Base-by-base conservation (phyloP, 2,329 filamentous ascomycete species). In the Raffaelea albimanens region DNA sequence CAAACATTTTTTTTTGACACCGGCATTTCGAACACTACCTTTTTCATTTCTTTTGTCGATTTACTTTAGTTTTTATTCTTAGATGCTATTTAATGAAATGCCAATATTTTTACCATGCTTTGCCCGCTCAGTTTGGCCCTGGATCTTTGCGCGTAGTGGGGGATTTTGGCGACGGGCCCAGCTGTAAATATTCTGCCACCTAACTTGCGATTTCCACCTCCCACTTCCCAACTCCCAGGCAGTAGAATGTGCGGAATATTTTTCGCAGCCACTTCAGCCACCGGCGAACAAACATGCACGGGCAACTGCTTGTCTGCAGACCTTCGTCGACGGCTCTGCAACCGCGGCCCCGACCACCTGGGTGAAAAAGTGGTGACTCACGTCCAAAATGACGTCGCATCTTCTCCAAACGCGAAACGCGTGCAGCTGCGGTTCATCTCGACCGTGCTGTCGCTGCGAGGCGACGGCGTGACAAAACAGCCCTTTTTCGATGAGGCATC, bases 381-480 rank as follows among this genome's bases (percentile, higher is more conserved):
- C 25, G 59, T 67, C 19, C 58, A 64, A 48, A 38, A 44, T 11
- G 10, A 44, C 2, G 18, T 22, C 5, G 58, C 67, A 13, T 49
- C 56, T n/a, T 20, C 38, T 5, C 7, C 16, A 2, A 18, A 18
- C 25, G 43, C 33, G 44, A 47, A n/a, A 19, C 33, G 44, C 7
- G 46, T 72, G 50, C 67, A 69, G 55, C 56, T 91, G 51, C 74
- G 71, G 16, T 85, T 94, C 58, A 76, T 80, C 13, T 93, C 91
- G 7, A 94, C 89, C 0, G 91, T 98, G 1, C 76, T 97, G n/a
- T 82, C 89, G 4, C 71, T 98, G n/a, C 80, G 93, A 56, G 91
- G 91, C 22, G 75, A 80, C 44, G 70, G 78, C 52, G 61, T 93
- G 44, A 78, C 82, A 7, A 61, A 67, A 31, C 93, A 97, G 62